Evolutionary conservation across 2,329 filamentous ascomycete genomes (phyloP).

Genomic region (Botryosphaeria dothidea): DNA sequence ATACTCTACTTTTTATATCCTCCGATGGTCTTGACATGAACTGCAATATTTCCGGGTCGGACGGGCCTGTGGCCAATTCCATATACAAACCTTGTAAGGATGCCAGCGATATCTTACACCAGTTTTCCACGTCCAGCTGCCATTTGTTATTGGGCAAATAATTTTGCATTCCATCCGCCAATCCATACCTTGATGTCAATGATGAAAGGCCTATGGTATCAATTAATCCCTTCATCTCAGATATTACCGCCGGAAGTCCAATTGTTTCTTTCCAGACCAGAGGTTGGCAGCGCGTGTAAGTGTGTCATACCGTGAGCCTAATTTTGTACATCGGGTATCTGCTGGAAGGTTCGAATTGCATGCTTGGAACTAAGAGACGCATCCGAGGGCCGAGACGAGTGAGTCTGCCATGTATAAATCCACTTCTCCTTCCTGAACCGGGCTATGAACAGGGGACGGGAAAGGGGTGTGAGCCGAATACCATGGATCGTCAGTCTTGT

Average conservation of each 20-base stretch:
- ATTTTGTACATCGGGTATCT: neutral
- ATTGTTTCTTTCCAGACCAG: neutral
- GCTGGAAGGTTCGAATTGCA: constrained; percentile 20
- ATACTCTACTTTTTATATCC: neutral
- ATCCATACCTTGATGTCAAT: constrained; percentile 5
- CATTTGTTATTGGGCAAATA: constrained; percentile 20
- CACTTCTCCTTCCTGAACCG: no score
- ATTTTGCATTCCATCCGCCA: neutral
- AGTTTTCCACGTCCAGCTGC: constrained; percentile 23
- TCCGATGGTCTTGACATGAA: no score
- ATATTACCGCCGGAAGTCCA: neutral
- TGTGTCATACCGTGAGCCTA: neutral
- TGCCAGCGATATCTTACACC: constrained; percentile 15
- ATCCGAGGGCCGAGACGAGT: constrained; percentile 17
- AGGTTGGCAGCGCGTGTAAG: neutral
- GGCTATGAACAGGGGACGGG: no score
- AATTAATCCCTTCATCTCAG: neutral
- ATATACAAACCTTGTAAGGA: constrained; percentile 17
- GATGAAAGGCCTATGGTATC: neutral
- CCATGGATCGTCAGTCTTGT: constrained; percentile 33
- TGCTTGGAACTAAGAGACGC: constrained; percentile 7
- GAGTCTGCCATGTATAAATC: neutral
- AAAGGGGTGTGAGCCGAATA: constrained; percentile 27
- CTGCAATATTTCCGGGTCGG: no score
- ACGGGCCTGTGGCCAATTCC: neutral